phyloP scores from a whole-genome alignment of 2,329 filamentous ascomycete species.

The Thelonectria rubi region DNA sequence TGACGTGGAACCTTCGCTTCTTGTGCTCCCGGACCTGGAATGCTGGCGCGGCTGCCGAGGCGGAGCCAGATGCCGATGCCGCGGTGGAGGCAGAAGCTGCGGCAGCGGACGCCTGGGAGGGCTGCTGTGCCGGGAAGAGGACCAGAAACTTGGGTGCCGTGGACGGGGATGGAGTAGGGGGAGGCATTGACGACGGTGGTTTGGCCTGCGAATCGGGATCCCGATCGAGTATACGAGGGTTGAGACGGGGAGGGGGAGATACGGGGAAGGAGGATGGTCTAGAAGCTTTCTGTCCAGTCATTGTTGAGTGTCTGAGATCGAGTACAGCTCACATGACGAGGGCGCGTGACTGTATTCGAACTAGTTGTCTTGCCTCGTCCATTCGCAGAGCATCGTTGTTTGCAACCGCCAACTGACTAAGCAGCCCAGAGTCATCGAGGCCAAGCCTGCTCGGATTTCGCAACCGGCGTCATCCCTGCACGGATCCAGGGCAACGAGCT shows the following conservation, averaged over 20 bases:
- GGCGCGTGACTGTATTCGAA: neutral
- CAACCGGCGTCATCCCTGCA: neutral
- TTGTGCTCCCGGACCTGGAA: neutral
- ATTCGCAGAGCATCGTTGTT: too few species aligned
- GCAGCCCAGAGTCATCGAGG: neutral
- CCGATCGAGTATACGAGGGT: neutral
- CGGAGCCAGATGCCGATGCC: neutral
- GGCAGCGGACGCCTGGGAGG: neutral
- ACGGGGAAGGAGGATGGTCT: neutral
- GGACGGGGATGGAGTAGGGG: neutral
- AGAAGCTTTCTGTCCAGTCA: neutral
- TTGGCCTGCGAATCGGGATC: neutral
- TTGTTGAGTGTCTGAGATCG: neutral
- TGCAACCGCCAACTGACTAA: neutral
- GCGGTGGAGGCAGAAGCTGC: neutral
- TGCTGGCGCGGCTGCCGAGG: neutral
- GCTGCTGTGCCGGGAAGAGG: neutral
- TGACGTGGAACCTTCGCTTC: slow-evolving; percentile 6
- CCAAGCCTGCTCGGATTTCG: neutral
- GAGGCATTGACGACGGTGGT: neutral
- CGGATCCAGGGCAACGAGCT: neutral
- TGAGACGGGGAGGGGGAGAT: neutral
- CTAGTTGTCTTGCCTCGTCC: neutral
- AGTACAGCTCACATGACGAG: neutral
- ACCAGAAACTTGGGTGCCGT: neutral